These are phyloP conservation scores for Penicillium paxilli DNA, from an alignment of 495 filamentous ascomycete species.

Conservation along the genomic window DNA sequence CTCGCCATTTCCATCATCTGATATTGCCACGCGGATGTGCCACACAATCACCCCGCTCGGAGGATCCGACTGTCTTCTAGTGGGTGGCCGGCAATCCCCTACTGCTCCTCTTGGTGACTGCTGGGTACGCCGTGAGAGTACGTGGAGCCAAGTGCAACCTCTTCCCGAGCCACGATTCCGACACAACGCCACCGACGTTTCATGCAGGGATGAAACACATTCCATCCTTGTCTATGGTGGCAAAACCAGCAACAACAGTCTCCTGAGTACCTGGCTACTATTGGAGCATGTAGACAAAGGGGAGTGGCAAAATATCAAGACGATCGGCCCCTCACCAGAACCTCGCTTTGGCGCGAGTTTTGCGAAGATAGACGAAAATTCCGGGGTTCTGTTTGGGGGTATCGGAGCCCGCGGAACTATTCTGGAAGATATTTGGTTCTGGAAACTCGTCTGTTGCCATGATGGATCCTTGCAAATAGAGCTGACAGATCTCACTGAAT, in stretches of 20 bases:
- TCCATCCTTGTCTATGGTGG: slow-evolving; percentile 69
- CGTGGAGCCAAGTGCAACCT: slow-evolving; percentile 62
- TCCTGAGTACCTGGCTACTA: slow-evolving; percentile 63
- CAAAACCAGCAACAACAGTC: slow-evolving; percentile 54
- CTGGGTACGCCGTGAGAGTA: slow-evolving; percentile 61
- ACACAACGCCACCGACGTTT: slow-evolving; percentile 59
- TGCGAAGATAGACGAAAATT: slow-evolving; percentile 32
- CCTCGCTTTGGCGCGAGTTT: slow-evolving; percentile 64
- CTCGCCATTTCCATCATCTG: slow-evolving; percentile 33
- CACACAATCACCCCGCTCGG: slow-evolving; percentile 68
- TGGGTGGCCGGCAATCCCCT: slow-evolving; percentile 80
- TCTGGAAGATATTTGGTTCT: slow-evolving; percentile 56
- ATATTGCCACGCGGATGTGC: slow-evolving; percentile 63
- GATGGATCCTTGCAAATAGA: slow-evolving; percentile 28
- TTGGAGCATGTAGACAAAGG: slow-evolving; percentile 50
- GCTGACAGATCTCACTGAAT: slow-evolving; percentile 23
- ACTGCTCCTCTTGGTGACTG: slow-evolving; percentile 64
- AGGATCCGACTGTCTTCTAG: slow-evolving; percentile 54
- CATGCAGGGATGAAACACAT: slow-evolving; percentile 34
- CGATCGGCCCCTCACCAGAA: slow-evolving; percentile 38
- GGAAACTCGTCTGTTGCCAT: slow-evolving; percentile 41
- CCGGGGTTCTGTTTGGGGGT: slow-evolving; percentile 68
- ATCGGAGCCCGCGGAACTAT: slow-evolving; percentile 61
- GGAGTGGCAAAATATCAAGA: slow-evolving; percentile 51
- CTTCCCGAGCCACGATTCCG: slow-evolving; percentile 69